These are phyloP conservation scores for Rhexocercosporidium sp. DNA, from an alignment of 2,329 filamentous ascomycete genomes.

Conservation along the genomic window DNA sequence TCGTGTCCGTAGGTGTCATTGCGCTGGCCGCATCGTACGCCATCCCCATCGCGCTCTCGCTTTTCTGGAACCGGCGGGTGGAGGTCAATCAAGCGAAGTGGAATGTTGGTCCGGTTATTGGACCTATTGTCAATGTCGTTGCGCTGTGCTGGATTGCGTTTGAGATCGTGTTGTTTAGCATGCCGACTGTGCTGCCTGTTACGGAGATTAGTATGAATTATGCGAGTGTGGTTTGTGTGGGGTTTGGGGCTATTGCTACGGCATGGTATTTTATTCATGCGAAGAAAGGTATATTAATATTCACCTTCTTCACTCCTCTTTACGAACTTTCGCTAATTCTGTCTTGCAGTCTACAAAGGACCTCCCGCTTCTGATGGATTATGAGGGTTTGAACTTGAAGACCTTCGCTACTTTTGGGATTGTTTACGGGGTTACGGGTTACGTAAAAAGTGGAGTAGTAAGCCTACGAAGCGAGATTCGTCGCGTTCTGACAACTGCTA, in stretches of 20 bases:
- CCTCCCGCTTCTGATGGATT: conserved; percentile 34
- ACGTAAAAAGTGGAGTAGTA: not conserved
- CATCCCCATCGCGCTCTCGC: conserved; percentile 73
- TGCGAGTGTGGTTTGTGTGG: conserved; percentile 56
- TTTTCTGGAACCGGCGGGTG: conserved; percentile 66
- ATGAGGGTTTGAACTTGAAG: not conserved
- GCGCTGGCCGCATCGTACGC: conserved; percentile 75
- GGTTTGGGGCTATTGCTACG: conserved; percentile 56
- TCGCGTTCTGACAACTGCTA: not conserved
- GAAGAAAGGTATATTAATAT: conserved; percentile 50
- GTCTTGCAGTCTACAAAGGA: conserved; percentile 29
- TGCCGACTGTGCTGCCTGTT: conserved; percentile 63
- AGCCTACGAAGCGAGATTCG: not conserved
- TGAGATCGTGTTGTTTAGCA: conserved; percentile 68
- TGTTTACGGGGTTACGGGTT: not conserved
- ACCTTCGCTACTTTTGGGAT: not conserved
- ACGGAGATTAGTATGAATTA: conserved; percentile 62
- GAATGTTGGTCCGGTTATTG: conserved; percentile 60
- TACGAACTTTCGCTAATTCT: not conserved
- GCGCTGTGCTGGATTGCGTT: conserved; percentile 62
- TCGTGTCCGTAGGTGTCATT: conserved; percentile 73
- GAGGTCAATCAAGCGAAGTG: conserved; percentile 60
- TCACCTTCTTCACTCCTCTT: not conserved
- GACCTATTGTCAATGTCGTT: conserved; percentile 61
- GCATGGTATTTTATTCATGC: conserved; percentile 58